Base-by-base conservation (phyloP, 202 grass and related monocot species). In the Saccharum hybrid region DNA sequence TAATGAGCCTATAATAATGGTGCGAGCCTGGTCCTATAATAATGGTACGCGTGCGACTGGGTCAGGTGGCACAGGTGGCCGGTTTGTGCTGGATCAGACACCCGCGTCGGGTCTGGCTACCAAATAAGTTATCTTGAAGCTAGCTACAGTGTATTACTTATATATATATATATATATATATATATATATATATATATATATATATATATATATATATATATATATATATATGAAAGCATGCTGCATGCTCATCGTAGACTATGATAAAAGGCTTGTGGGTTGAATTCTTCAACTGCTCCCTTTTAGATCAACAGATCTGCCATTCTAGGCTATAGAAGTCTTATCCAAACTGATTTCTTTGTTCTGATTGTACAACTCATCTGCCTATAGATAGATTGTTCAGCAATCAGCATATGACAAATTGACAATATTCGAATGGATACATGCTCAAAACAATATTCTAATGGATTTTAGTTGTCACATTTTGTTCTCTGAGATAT, bases 361-460 rank as follows among this genome's bases (percentile, higher is more conserved):
- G n/a, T 48, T 41, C 11, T 82, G 31, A 67, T 38, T 68, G 46
- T 56, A 34, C 33, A 64, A 13, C 15, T 59, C 40, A 66, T 46
- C 63, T 86, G 15, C 6, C 19, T 26, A 52, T 40, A 72, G 33
- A 77, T 57, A 81, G 19, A 88, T 65, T 66, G 60, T 86, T 69
- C 74, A 60, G 62, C 67, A 52, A 71, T 75, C 73, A 74, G 15
- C 66, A 73, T 66, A 65, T 66, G 73, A 59, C 54, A 59, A 52
- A 51, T 16, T 51, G 48, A 18, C 14, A 16, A 21, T 57, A 57
- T 57, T 57, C 19, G 7, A 57, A 57, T 56, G 18, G 18, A 56
- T 0, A 19, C 18, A 8, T 22, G 54, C 19, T 22, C 7, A 57
- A 57, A 56, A 21, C 13, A 71, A 30, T 10, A 74, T 31, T 37